Percentiles rank a stretch among this genome's conserved stretches.
Evolutionary conservation across 2,329 filamentous ascomycete species (phyloP).

Genomic region (Fusarium abutilonis): DNA sequence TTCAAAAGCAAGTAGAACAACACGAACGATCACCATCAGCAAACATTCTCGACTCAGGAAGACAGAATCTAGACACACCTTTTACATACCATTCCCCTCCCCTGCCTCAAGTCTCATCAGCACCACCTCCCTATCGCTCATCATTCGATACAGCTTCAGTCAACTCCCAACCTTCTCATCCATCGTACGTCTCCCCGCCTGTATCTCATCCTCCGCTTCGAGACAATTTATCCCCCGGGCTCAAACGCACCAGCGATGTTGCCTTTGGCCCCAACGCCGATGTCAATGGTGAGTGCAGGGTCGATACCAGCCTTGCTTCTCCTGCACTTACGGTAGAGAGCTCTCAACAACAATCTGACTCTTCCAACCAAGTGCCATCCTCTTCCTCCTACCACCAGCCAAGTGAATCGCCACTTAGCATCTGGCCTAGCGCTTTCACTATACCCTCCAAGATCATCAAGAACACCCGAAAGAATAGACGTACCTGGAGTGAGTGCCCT

Average conservation of each 20-base stretch:
- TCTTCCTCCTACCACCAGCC: constrained; percentile 16
- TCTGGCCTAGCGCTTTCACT: constrained; percentile 47
- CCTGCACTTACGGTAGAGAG: constrained; percentile 32
- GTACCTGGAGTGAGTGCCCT: constrained; percentile 50
- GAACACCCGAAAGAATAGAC: constrained; percentile 45
- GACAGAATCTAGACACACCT: background rate
- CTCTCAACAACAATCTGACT: constrained; percentile 24
- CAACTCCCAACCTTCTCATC: constrained; percentile 12
- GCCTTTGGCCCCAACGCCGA: constrained; percentile 25
- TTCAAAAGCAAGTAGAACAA: constrained; percentile 39
- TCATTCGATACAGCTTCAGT: constrained; percentile 18
- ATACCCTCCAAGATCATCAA: constrained; percentile 45
- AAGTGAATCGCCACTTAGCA: constrained; percentile 31
- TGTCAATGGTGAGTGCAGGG: constrained; percentile 27
- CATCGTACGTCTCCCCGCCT: constrained; percentile 22
- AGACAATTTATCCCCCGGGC: background rate
- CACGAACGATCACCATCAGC: constrained; percentile 21
- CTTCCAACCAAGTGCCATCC: constrained; percentile 3
- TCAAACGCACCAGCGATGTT: constrained; percentile 26
- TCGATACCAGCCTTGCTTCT: constrained; percentile 25
- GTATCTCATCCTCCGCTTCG: constrained; percentile 13
- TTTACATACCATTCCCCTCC: constrained; percentile 28
- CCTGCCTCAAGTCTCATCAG: background rate
- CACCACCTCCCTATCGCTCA: constrained; percentile 33
- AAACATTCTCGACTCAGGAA: constrained; percentile 5